phyloP scores from a whole-genome alignment of 805 yeast species.

The Pichia nakasei region DNA sequence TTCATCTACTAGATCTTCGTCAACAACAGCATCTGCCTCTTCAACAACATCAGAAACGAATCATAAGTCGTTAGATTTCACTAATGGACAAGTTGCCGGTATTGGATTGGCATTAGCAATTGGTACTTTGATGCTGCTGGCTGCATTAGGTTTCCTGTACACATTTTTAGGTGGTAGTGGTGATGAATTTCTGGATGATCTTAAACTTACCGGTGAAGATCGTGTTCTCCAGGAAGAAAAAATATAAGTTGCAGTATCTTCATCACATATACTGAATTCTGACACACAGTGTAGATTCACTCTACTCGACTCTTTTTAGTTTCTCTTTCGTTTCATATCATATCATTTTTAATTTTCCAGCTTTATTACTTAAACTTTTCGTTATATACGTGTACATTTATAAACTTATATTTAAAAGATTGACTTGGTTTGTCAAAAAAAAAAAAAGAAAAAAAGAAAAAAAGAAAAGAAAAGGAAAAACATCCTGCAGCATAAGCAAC shows the following conservation, averaged over 20 bases:
- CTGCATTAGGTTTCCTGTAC: slow-evolving; percentile 32
- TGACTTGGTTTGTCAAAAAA: no score
- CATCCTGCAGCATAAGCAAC: no score
- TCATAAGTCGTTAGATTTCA: slow-evolving; percentile 19
- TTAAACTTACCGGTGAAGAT: slow-evolving; percentile 44
- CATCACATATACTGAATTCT: not conserved
- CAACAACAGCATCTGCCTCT: slow-evolving; percentile 5
- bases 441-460: no score
- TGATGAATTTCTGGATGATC: slow-evolving; percentile 33
- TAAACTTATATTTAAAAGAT: no score
- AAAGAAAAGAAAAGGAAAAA: no score
- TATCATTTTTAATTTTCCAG: no score
- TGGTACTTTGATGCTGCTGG: slow-evolving; percentile 36
- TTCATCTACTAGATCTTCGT: not conserved
- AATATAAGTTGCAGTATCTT: slow-evolving; percentile 52
- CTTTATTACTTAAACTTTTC: no score
- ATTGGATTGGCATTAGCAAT: slow-evolving; percentile 61
- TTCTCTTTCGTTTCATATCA: no score
- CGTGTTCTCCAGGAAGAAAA: slow-evolving; percentile 36
- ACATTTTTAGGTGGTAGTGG: slow-evolving; percentile 23
- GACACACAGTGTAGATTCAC: no score
- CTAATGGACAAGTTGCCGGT: slow-evolving; percentile 58
- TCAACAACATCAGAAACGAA: slow-evolving; percentile 5
- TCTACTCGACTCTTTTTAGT: no score
- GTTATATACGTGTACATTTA: no score